Percentiles rank a stretch among this genome's conserved stretches.
These are phyloP conservation scores for Talaromyces verruculosus DNA, from an alignment of 2,329 filamentous ascomycete species.

Conservation along the genomic window DNA sequence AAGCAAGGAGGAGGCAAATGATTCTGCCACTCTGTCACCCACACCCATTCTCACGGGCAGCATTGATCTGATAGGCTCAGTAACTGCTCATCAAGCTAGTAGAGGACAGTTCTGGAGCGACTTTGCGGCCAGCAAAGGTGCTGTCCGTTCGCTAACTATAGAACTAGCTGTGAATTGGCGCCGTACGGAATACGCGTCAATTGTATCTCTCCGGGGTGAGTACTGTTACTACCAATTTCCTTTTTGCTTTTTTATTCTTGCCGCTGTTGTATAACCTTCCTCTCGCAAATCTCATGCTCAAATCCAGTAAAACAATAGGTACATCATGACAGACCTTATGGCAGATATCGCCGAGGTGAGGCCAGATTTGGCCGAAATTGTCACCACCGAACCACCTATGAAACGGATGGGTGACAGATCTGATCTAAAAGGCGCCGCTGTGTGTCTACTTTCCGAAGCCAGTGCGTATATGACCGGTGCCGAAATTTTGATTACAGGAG, in stretches of 20 bases:
- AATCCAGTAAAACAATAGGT: background rate
- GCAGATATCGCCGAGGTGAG: background rate
- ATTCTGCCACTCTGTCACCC: background rate
- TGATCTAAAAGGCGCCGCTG: background rate
- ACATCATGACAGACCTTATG: background rate
- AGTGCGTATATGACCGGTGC: background rate
- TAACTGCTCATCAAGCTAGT: background rate
- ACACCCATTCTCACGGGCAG: background rate
- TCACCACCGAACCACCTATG: background rate
- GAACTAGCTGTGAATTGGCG: background rate
- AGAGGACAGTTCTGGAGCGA: background rate
- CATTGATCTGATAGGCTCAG: background rate
- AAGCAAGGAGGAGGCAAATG: background rate
- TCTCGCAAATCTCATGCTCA: background rate
- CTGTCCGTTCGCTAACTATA: background rate
- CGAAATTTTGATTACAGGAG: background rate
- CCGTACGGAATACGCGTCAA: background rate
- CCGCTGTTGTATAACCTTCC: background rate
- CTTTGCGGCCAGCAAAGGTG: background rate
- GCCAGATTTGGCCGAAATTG: background rate
- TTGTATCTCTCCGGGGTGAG: background rate
- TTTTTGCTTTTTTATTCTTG: background rate
- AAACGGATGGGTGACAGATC: background rate
- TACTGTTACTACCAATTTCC: background rate
- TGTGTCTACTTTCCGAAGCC: background rate